A percentile compares a stretch with the other conserved stretches of the same genome.
Conservation (phyloP, 108 stramenopile genomes). For the Skeletonema grethae region DNA sequence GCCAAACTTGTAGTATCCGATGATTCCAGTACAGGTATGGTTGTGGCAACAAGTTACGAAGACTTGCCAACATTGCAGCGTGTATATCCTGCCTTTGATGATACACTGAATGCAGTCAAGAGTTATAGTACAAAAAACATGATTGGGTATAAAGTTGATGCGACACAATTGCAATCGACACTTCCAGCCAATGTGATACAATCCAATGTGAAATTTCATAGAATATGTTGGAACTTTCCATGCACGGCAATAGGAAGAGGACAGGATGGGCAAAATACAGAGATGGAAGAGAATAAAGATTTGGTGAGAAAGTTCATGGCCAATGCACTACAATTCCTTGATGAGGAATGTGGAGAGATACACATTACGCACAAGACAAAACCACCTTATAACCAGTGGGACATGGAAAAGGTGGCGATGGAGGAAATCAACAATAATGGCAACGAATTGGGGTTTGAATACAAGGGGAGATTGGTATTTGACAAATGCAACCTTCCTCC, state of each 20-base stretch:
- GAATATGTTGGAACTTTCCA: slow-evolving; percentile 93
- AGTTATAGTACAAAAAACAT: slow-evolving; percentile 16
- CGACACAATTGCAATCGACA: slow-evolving; percentile 63
- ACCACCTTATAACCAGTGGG: slow-evolving; percentile 91
- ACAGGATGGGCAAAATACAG: slow-evolving; percentile 90
- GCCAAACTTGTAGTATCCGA: slow-evolving; percentile 52
- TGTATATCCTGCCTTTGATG: slow-evolving; percentile 72
- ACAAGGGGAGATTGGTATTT: slow-evolving; percentile 73
- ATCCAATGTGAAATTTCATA: slow-evolving; percentile 55
- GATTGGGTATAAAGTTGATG: slow-evolving; percentile 78
- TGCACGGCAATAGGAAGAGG: slow-evolving; percentile 81
- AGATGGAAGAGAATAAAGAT: slow-evolving; percentile 83
- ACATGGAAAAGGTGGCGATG: slow-evolving; percentile 63
- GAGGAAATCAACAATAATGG: slow-evolving; percentile 13
- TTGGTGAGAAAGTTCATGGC: slow-evolving; percentile 66
- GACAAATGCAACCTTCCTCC: slow-evolving; percentile 73
- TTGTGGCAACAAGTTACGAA: slow-evolving; percentile 86
- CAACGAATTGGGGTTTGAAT: slow-evolving; percentile 24
- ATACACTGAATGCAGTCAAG: slow-evolving; percentile 52
- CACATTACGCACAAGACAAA: slow-evolving; percentile 91
- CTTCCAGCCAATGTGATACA: slow-evolving; percentile 24
- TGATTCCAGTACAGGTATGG: not conserved
- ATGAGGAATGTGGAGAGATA: slow-evolving; percentile 60
- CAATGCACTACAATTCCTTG: slow-evolving; percentile 44
- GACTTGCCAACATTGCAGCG: slow-evolving; percentile 48